These are phyloP conservation scores for Euphorbia tirucalli DNA, from an alignment of 345 rosid genomes.

Conservation along the genomic window DNA sequence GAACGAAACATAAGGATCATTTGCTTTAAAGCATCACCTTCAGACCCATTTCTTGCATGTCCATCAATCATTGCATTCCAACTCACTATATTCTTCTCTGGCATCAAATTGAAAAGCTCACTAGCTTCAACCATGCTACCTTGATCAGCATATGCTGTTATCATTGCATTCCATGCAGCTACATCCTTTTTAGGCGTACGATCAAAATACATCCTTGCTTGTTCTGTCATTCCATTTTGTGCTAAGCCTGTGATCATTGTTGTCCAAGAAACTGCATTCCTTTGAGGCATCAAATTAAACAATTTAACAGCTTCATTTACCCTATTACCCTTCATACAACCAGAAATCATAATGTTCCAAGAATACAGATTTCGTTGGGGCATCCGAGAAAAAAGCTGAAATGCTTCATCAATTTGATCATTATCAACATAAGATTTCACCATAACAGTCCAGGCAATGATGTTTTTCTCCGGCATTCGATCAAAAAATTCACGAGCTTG, in stretches of 20 bases:
- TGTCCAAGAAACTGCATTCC: slow-evolving; percentile 43
- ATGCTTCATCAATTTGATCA: slow-evolving; percentile 29
- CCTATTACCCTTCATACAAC: slow-evolving; percentile 31
- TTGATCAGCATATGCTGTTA: slow-evolving; percentile 28
- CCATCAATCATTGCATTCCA: slow-evolving; percentile 47
- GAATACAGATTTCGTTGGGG: slow-evolving; percentile 33
- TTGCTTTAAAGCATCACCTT: slow-evolving; percentile 33
- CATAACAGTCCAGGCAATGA: slow-evolving; percentile 45
- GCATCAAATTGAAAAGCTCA: slow-evolving; percentile 35
- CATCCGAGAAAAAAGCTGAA: slow-evolving; percentile 34
- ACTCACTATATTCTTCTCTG: slow-evolving; percentile 27
- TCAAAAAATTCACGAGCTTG: slow-evolving; percentile 6
- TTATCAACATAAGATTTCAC: slow-evolving; percentile 39
- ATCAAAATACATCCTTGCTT: slow-evolving; percentile 35
- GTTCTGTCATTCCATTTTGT: slow-evolving; percentile 26
- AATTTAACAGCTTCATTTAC: slow-evolving; percentile 30
- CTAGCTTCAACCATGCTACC: slow-evolving; percentile 33
- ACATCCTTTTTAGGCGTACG: slow-evolving; percentile 34
- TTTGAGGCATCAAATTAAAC: slow-evolving; percentile 39
- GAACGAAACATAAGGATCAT: slow-evolving; percentile 28
- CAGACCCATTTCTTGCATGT: slow-evolving; percentile 35
- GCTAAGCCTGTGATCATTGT: slow-evolving; percentile 36
- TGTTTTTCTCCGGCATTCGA: slow-evolving; percentile 29
- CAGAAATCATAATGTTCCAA: slow-evolving; percentile 41
- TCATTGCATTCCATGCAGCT: slow-evolving; percentile 45